phyloP scores from a whole-genome alignment of 257 asterid genomes.

The Nicotiana obtusifolia region DNA sequence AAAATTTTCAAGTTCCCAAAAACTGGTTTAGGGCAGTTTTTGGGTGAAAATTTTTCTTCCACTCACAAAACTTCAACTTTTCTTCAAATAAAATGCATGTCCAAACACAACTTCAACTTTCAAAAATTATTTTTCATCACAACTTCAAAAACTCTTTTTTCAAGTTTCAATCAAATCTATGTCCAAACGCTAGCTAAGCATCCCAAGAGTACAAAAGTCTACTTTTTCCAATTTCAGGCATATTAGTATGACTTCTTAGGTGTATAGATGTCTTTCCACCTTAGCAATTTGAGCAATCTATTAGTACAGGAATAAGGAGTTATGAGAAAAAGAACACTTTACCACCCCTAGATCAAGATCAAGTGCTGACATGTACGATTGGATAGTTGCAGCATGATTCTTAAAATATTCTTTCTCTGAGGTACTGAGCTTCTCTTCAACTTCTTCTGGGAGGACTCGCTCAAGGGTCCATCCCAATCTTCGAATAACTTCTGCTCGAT shows the following conservation, averaged over 20 bases:
- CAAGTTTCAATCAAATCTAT: too few relatives aligned
- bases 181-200: too few relatives aligned
- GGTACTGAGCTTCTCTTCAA: slow-evolving; percentile 69
- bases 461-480: slow-evolving; percentile 77
- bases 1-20: too few relatives aligned
- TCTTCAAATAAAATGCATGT: too few relatives aligned
- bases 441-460: slow-evolving; percentile 74
- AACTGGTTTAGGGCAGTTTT: too few relatives aligned
- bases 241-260: background rate
- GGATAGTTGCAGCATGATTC: slow-evolving; percentile 57
- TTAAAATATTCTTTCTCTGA: slow-evolving; percentile 71
- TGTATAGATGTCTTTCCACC: background rate
- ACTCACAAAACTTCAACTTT: too few relatives aligned
- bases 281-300: background rate
- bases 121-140: too few relatives aligned
- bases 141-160: too few relatives aligned
- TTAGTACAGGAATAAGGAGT: background rate
- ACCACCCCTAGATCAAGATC: slow-evolving; percentile 87
- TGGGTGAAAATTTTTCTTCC: too few relatives aligned
- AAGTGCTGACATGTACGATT: slow-evolving; percentile 52
- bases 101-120: too few relatives aligned
- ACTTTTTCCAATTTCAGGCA: background rate
- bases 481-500: slow-evolving; percentile 74
- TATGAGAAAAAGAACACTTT: slow-evolving; percentile 23
- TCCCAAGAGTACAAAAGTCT: slow-evolving; percentile 1